Base-by-base conservation (phyloP, 768 basidiomycete species). In the Mycena sanguinolenta region DNA sequence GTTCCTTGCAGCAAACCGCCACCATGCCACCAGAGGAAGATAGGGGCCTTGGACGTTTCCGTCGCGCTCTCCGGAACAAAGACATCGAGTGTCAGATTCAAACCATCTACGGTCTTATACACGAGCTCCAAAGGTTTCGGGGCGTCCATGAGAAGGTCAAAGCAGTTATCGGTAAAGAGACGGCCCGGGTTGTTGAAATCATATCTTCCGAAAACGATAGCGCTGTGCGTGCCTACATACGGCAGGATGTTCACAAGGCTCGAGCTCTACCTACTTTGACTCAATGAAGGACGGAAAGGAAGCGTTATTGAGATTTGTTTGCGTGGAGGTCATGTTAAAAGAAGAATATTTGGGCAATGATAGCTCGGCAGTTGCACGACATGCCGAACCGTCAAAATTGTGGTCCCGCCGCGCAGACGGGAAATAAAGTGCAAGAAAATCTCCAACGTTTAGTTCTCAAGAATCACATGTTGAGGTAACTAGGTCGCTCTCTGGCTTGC, bases 21-120 rank as follows among this genome's bases (percentile, higher is more conserved):
- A 79, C 82, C 82, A 69, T 82, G 82, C 81, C 81, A 83, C 82
- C 82, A 82, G 23, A 81, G 60, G 23, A 81, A 58, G 19, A 82
- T 70, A 0, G 82, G 81, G 3, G 67, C 80, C 36, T 77, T 78
- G n/a, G 66, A 72, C 25, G 74, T 73, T 65, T 75, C 73, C 3
- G 79, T 79, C 12, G 80, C 80, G 13, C 52, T 72, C 25, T 75
- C 71, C 0, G 82, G 82, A 2, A 82, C 28, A 67, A 81, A 83
- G 9, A 83, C 77, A 65, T 83, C 82, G 74, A 83, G 78, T 16
- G 30, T 62, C 16, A 82, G 77, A n/a, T 79, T 78, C 8, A 82
- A 44, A 0, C 79, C 82, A 62, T 82, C 79, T 5, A 77, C 77
- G 23, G 67, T 72, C 54, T 75, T 78, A 73, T 74, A 83, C 2